Evolutionary conservation across 2,329 filamentous ascomycete genomes (phyloP).

Genomic region (Ilyonectria sp.): DNA sequence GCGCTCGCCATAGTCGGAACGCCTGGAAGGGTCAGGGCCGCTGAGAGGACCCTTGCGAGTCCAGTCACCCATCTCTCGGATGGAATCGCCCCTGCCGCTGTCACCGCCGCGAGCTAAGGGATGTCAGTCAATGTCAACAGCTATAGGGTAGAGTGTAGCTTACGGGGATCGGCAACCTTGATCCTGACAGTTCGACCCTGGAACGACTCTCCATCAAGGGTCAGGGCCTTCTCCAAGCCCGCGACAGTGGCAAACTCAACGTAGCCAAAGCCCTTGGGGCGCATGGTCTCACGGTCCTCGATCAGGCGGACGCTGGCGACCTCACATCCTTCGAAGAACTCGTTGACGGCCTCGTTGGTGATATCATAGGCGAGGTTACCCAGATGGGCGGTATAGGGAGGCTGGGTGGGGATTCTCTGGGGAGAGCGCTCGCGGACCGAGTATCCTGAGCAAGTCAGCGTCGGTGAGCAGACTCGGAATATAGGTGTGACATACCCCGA

Average conservation of each 20-base stretch:
- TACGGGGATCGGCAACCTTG: conserved; percentile 98
- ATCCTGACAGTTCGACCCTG: conserved; percentile 92
- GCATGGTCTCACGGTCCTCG: conserved; percentile 93
- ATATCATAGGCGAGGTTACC: conserved; percentile 98
- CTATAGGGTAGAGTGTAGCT: conserved; percentile 53
- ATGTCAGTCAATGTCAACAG: conserved; percentile 53
- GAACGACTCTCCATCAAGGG: conserved; percentile 85
- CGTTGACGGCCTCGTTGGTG: conserved; percentile 84
- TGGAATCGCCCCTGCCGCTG: conserved; percentile 68
- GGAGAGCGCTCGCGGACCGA: conserved; percentile 81
- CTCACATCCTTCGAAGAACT: conserved; percentile 88
- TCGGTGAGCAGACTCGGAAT: conserved; percentile 4
- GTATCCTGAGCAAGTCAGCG: conserved; percentile 63
- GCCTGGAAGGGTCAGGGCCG: conserved; percentile 67
- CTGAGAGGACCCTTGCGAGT: conserved; percentile 91
- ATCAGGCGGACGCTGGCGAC: conserved; percentile 95
- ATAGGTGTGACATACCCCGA: conserved; percentile 55
- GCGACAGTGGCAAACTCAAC: conserved; percentile 93
- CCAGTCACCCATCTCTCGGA: conserved; percentile 90
- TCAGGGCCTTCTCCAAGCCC: conserved; percentile 91
- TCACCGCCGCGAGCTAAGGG: conserved; percentile 85
- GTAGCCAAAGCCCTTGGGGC: conserved; percentile 98
- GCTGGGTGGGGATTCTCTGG: conserved; percentile 83
- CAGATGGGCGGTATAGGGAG: conserved; percentile 95
- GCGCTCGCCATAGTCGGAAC: conserved; percentile 72